Percentiles rank a stretch among this genome's conserved stretches.
Evolutionary conservation across 1,284 basidiomycete species (phyloP).

Genomic region (Prillingera fragicola): DNA sequence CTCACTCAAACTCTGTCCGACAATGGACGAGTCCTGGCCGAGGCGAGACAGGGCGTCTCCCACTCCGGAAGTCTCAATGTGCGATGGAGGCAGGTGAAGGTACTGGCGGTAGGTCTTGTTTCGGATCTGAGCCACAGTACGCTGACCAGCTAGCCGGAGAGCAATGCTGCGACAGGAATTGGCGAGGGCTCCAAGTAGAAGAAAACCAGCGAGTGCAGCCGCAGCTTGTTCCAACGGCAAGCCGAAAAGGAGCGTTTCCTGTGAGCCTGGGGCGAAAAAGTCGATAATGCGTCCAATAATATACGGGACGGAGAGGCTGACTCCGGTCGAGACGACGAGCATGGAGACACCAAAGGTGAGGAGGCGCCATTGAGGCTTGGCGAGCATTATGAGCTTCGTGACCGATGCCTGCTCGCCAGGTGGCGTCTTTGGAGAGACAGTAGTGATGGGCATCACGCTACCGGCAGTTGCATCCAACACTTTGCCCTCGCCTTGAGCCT

Average conservation of each 20-base stretch:
- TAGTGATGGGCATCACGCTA: too few relatives aligned
- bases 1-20: slow-evolving; percentile 42
- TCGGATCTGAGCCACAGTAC: slow-evolving; percentile 42
- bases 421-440: too few relatives aligned
- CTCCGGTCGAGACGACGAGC: slow-evolving; percentile 39
- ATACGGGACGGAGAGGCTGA: slow-evolving; percentile 41
- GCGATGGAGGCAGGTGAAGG: slow-evolving; percentile 42
- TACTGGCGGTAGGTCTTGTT: slow-evolving; percentile 46
- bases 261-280: slow-evolving; percentile 43
- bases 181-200: slow-evolving; percentile 41
- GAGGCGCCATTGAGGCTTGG: slow-evolving; percentile 43
- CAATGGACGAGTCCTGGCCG: slow-evolving; percentile 45
- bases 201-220: slow-evolving; percentile 23
- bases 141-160: slow-evolving; percentile 41
- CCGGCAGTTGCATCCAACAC: too few relatives aligned
- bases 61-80: slow-evolving; percentile 43
- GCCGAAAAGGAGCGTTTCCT: slow-evolving; percentile 38
- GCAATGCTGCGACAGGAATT: slow-evolving; percentile 41
- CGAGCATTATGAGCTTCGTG: slow-evolving; percentile 35
- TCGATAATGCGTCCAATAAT: slow-evolving; percentile 46
- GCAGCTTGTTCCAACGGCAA: slow-evolving; percentile 42
- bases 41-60: slow-evolving; percentile 45
- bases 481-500: too few relatives aligned
- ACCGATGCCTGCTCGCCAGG: slow-evolving; percentile 42
- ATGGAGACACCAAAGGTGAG: slow-evolving; percentile 34